phyloP scores from a whole-genome alignment of 2,329 filamentous ascomycete genomes.

The Tolypocladium tundrense region DNA sequence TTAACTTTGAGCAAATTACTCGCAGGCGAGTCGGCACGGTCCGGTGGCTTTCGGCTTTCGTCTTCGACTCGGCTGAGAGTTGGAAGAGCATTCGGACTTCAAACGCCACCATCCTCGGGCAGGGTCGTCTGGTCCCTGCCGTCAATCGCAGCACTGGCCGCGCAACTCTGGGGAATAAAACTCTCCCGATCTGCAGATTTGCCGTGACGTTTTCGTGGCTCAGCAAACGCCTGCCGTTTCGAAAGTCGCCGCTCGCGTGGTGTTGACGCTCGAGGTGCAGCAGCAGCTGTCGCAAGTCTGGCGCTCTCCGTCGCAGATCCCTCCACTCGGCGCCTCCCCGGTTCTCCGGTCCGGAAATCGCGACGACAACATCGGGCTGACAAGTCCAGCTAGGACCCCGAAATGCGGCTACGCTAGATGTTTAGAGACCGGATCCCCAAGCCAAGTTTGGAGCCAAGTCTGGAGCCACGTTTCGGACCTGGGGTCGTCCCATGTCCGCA shows the following conservation, averaged over 20 bases:
- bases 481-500: neutral
- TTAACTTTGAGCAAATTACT: neutral
- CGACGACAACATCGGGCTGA: neutral
- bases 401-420: neutral
- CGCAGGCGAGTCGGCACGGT: neutral
- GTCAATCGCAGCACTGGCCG: neutral
- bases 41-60: neutral
- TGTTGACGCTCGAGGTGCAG: neutral
- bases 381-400: neutral
- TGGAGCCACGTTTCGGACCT: neutral
- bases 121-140: neutral
- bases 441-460: neutral
- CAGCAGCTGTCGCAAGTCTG: neutral
- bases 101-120: neutral
- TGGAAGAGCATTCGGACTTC: neutral
- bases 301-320: neutral
- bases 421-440: neutral
- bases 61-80: neutral
- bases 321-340: neutral
- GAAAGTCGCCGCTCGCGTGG: neutral
- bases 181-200: neutral
- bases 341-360: neutral
- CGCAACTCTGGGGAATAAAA: neutral
- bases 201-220: neutral
- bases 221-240: neutral